A percentile compares a stretch with the other conserved stretches of the same genome.
These are phyloP conservation scores for Lyophyllum decastes DNA, from an alignment of 768 basidiomycete species.

Conservation along the genomic window DNA sequence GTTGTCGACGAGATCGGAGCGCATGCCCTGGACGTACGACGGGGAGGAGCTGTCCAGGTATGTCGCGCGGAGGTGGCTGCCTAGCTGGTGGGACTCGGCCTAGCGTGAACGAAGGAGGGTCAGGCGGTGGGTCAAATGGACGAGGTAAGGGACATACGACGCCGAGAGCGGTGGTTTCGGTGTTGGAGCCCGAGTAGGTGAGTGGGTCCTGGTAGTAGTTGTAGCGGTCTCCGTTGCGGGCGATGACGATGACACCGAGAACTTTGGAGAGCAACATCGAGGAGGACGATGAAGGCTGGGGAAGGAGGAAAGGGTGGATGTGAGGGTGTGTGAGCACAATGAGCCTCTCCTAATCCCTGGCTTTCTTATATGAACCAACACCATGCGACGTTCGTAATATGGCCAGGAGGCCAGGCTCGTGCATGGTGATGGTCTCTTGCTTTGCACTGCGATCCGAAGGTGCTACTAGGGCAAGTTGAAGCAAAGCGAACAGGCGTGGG, in stretches of 20 bases:
- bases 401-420: constrained; percentile 4
- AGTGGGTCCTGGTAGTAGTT: constrained; percentile 72
- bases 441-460: constrained; percentile 4
- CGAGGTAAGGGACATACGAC: constrained; percentile 45
- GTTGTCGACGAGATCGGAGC: constrained; percentile 70
- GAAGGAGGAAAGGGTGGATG: constrained; percentile 15
- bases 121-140: not conserved
- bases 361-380: constrained; percentile 9
- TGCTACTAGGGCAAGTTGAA: not conserved
- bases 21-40: constrained; percentile 68
- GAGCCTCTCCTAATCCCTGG: constrained; percentile 1
- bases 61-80: constrained; percentile 57
- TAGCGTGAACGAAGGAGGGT: constrained; percentile 24
- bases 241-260: constrained; percentile 76
- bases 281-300: constrained; percentile 14
- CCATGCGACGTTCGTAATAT: constrained; percentile 5
- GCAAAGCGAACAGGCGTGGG: constrained; percentile 5
- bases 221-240: constrained; percentile 76
- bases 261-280: constrained; percentile 57
- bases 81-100: constrained; percentile 71
- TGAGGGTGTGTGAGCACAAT: constrained; percentile 18
- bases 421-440: constrained; percentile 15
- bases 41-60: constrained; percentile 70
- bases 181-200: constrained; percentile 61
- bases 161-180: constrained; percentile 76